Conservation (phyloP, 2,329 filamentous ascomycete species). For the Ophiostoma ulmi region DNA sequence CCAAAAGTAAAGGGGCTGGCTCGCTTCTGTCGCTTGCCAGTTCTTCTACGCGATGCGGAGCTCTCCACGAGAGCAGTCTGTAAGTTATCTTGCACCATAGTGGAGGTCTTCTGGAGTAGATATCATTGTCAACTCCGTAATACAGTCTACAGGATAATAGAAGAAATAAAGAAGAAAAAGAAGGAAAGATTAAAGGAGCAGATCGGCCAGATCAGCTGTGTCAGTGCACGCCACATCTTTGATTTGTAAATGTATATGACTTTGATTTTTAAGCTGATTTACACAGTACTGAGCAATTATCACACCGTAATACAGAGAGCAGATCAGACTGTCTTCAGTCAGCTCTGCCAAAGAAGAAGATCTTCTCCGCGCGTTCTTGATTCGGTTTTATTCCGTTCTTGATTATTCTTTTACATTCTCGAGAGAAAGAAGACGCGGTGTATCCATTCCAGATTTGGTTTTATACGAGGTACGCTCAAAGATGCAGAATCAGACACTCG, state of each 20-base stretch:
- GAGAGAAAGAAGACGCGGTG: not conserved
- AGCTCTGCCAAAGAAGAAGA: not conserved
- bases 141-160: not conserved
- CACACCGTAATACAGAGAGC: too few relatives aligned
- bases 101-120: not conserved
- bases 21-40: not conserved
- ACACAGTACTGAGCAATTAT: too few relatives aligned
- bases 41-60: constrained; percentile 4
- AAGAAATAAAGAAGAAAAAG: not conserved
- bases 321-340: not conserved
- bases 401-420: not conserved
- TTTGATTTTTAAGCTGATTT: not conserved
- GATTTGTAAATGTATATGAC: not conserved
- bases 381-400: not conserved
- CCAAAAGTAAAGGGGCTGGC: not conserved
- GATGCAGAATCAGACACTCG: too few relatives aligned
- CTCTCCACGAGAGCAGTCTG: not conserved
- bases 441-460: not conserved
- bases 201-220: constrained; percentile 4
- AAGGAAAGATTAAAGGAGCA: not conserved
- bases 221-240: not conserved
- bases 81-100: constrained; percentile 13
- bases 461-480: too few relatives aligned
- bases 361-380: not conserved
- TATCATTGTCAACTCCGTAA: not conserved